Conservation (phyloP, 1,139 yeast species). For the Diutina mesorugosa region DNA sequence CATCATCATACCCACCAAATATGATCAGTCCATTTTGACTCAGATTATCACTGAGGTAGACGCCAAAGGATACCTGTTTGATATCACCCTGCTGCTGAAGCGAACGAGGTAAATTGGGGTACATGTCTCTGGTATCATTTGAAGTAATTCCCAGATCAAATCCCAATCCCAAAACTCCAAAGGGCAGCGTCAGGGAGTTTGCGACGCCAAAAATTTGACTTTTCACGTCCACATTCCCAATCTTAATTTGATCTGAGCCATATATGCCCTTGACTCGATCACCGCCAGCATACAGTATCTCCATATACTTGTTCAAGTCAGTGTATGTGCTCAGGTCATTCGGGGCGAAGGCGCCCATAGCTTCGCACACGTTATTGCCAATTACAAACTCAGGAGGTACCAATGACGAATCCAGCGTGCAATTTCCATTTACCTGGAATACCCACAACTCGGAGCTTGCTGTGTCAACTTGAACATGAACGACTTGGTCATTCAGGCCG, state of each 20-base stretch:
- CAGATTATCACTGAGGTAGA: background rate
- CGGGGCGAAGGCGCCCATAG: background rate
- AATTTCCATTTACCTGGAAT: background rate
- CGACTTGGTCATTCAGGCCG: background rate
- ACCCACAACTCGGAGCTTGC: background rate
- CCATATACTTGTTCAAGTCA: background rate
- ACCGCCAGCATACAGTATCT: background rate
- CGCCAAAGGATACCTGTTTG: background rate
- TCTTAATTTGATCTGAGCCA: background rate
- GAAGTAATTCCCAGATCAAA: background rate
- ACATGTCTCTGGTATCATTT: background rate
- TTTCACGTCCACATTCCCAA: background rate
- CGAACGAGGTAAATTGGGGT: background rate
- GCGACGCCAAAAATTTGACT: background rate
- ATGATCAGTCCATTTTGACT: background rate
- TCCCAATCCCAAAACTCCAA: background rate
- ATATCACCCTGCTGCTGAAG: background rate
- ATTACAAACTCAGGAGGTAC: background rate
- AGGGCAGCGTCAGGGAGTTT: background rate
- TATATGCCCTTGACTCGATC: background rate
- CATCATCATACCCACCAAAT: background rate
- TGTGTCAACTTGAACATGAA: background rate
- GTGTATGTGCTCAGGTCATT: background rate
- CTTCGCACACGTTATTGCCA: background rate
- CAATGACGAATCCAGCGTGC: background rate